Evolutionary conservation across 2,329 filamentous ascomycete genomes (phyloP).

Genomic region (Colletotrichum endophyticum): DNA sequence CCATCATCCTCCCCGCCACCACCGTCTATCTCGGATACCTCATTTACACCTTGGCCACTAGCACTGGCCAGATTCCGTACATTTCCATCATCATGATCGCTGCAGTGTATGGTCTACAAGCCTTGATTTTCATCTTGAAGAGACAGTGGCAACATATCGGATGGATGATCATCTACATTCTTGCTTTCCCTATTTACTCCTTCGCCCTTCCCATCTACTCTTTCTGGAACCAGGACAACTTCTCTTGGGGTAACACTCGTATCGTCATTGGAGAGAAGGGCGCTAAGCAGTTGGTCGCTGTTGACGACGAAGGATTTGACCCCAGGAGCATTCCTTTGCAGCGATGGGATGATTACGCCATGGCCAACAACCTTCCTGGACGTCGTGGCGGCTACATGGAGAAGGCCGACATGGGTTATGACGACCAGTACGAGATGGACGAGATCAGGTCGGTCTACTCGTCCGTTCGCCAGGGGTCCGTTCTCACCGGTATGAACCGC

Average conservation of each 20-base stretch:
- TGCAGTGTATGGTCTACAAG: slow-evolving; percentile 93
- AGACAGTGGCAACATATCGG: slow-evolving; percentile 98
- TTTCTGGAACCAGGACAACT: slow-evolving; percentile 99
- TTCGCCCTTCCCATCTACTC: slow-evolving; percentile 93
- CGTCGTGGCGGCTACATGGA: slow-evolving; percentile 77
- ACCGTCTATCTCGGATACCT: slow-evolving; percentile 87
- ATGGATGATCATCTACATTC: slow-evolving; percentile 98
- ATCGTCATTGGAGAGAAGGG: slow-evolving; percentile 95
- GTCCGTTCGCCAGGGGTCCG: slow-evolving; percentile 85
- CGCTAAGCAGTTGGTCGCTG: slow-evolving; percentile 85
- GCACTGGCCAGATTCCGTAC: slow-evolving; percentile 77
- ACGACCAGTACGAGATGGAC: slow-evolving; percentile 92
- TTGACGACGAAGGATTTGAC: slow-evolving; percentile 86
- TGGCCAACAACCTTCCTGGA: slow-evolving; percentile 85
- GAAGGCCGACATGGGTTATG: slow-evolving; percentile 69
- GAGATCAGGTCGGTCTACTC: slow-evolving; percentile 98
- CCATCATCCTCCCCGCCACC: slow-evolving; percentile 88
- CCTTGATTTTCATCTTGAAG: slow-evolving; percentile 95
- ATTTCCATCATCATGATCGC: slow-evolving; percentile 91
- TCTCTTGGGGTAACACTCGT: slow-evolving; percentile 98
- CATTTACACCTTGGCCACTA: slow-evolving; percentile 76
- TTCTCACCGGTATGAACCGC: slow-evolving; percentile 81
- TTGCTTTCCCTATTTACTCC: slow-evolving; percentile 95
- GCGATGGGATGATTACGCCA: slow-evolving; percentile 96
- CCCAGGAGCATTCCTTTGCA: slow-evolving; percentile 92